phyloP scores from a whole-genome alignment of 257 asterid species.

The Solanum ossicruentum region DNA sequence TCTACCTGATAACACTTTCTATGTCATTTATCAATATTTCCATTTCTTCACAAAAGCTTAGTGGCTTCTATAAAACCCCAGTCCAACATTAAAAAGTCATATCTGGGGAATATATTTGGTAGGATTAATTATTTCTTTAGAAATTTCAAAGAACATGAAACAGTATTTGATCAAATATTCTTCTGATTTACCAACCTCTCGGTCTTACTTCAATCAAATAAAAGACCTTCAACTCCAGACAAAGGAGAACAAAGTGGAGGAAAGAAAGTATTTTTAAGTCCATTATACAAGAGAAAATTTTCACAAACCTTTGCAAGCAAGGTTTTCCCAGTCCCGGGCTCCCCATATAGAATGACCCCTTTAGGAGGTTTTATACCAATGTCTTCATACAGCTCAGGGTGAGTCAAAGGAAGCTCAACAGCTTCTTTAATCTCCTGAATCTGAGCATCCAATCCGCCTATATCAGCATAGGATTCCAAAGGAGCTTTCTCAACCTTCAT shows the following conservation, averaged over 20 bases:
- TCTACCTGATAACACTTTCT: background rate
- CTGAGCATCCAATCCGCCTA: slow-evolving; percentile 44
- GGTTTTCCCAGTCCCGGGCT: slow-evolving; percentile 95
- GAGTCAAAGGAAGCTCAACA: slow-evolving; percentile 45
- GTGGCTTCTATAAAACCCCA: background rate
- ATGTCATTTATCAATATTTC: background rate
- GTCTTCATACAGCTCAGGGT: slow-evolving; percentile 50
- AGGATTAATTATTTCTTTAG: background rate
- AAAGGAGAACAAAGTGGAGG: background rate
- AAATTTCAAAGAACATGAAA: background rate
- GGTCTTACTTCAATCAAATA: background rate
- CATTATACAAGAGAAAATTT: background rate
- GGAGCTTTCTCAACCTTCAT: slow-evolving; percentile 99
- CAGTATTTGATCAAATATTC: background rate
- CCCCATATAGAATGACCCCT: slow-evolving; percentile 93
- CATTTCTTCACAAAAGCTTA: background rate
- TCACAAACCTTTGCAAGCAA: slow-evolving; percentile 85
- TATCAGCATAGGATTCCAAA: slow-evolving; percentile 81
- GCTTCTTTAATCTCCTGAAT: slow-evolving; percentile 52
- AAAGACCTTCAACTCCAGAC: background rate
- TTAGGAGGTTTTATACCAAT: slow-evolving; percentile 80
- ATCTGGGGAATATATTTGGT: background rate
- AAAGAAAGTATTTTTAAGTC: background rate
- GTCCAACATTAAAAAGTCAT: background rate
- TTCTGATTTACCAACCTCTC: background rate